Evolutionary conservation across 805 yeast genomes (phyloP).

Genomic region (Pichia deserticola): DNA sequence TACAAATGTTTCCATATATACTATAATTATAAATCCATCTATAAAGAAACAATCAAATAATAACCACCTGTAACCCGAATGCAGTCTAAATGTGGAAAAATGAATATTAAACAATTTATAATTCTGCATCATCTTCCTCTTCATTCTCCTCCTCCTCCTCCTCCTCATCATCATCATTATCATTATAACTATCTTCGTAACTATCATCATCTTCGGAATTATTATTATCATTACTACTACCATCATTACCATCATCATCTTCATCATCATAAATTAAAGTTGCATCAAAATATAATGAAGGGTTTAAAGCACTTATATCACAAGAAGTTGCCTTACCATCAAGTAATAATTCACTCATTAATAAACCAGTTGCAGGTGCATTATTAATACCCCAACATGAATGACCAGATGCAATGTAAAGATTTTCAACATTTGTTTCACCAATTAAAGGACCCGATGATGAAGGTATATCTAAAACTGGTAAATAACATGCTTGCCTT

Average conservation of each 20-base stretch:
- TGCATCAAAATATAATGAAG: conserved; percentile 81
- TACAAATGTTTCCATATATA: too few relatives aligned
- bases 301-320: conserved; percentile 76
- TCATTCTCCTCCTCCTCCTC: not conserved
- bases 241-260: conserved; percentile 22
- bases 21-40: too few relatives aligned
- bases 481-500: conserved; percentile 92
- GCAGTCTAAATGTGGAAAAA: too few relatives aligned
- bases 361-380: conserved; percentile 94
- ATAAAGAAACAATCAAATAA: too few relatives aligned
- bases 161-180: conserved; percentile 12
- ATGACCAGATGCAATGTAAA: conserved; percentile 85
- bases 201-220: conserved; percentile 11
- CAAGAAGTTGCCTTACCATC: conserved; percentile 80
- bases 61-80: too few relatives aligned
- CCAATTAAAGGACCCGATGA: conserved; percentile 92
- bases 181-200: conserved; percentile 14
- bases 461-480: conserved; percentile 89
- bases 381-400: conserved; percentile 99
- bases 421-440: conserved; percentile 75
- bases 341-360: conserved; percentile 76
- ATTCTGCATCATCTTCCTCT: not conserved
- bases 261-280: conserved; percentile 30
- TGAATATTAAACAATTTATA: too few relatives aligned
- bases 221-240: conserved; percentile 12